phyloP scores from a whole-genome alignment of 129 eudicot species.

The Arctium minus region DNA sequence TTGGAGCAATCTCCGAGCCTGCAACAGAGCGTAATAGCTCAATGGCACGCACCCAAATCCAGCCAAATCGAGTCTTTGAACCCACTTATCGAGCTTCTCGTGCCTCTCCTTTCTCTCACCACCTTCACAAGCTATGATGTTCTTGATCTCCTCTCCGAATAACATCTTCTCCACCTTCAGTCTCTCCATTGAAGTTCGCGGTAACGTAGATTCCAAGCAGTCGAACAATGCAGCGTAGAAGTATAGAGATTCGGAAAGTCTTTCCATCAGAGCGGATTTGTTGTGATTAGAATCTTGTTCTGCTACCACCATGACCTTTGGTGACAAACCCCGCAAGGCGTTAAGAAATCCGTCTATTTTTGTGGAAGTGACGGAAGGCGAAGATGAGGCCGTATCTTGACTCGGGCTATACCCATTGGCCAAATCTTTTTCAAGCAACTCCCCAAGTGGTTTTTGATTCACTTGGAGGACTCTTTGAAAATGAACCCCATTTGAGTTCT shows the following conservation, averaged over 20 bases:
- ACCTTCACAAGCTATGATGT: constrained; percentile 88
- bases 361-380: constrained; percentile 34
- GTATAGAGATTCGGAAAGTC: constrained; percentile 77
- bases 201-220: constrained; percentile 74
- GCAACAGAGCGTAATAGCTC: constrained; percentile 85
- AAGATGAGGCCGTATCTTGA: constrained; percentile 72
- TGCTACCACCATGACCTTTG: constrained; percentile 81
- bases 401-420: constrained; percentile 60
- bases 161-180: constrained; percentile 84
- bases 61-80: constrained; percentile 60
- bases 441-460: constrained; percentile 44
- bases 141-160: constrained; percentile 88
- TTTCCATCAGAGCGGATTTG: constrained; percentile 61
- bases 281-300: constrained; percentile 95
- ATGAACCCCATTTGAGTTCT: constrained; percentile 33
- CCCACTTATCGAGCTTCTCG: constrained; percentile 91
- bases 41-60: constrained; percentile 77
- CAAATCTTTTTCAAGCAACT: constrained; percentile 56
- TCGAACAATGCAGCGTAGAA: constrained; percentile 93
- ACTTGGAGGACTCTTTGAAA: constrained; percentile 40
- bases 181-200: constrained; percentile 76
- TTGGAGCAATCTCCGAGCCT: constrained; percentile 75
- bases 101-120: constrained; percentile 80
- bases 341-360: constrained; percentile 67
- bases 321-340: constrained; percentile 66